Evolutionary conservation across 2,329 filamentous ascomycete species (phyloP).

Genomic region (Xylariaceae sp.): DNA sequence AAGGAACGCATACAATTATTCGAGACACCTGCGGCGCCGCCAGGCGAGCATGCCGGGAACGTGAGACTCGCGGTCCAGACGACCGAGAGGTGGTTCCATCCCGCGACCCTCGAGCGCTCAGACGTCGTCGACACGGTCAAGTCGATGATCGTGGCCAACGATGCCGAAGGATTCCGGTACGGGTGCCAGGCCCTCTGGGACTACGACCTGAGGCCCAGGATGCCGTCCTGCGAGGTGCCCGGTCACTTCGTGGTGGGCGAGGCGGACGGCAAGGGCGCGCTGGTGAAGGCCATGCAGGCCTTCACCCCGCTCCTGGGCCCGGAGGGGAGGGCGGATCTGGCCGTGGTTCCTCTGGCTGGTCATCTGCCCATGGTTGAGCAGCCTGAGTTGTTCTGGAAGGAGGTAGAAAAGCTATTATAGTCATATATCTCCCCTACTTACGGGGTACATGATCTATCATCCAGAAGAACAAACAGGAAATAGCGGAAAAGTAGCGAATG

Average conservation of each 20-base stretch:
- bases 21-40: slow-evolving; percentile 44
- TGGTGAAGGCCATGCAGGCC: slow-evolving; percentile 75
- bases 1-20: slow-evolving; percentile 66
- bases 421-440: too few relatives aligned
- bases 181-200: slow-evolving; percentile 66
- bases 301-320: slow-evolving; percentile 60
- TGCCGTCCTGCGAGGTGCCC: slow-evolving; percentile 50
- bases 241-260: slow-evolving; percentile 68
- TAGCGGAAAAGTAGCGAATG: too few relatives aligned
- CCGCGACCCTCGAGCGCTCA: slow-evolving; percentile 39
- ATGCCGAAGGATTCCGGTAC: slow-evolving; percentile 62
- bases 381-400: slow-evolving; percentile 60
- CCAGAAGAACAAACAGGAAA: too few relatives aligned
- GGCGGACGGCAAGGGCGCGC: slow-evolving; percentile 61
- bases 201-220: slow-evolving; percentile 58
- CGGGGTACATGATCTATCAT: too few relatives aligned
- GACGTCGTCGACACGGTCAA: slow-evolving; percentile 52
- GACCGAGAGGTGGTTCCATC: slow-evolving; percentile 75
- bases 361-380: slow-evolving; percentile 83
- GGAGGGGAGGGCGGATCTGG: slow-evolving; percentile 49
- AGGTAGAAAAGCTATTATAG: slow-evolving; percentile 54
- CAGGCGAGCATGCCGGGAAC: slow-evolving; percentile 51
- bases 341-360: slow-evolving; percentile 63
- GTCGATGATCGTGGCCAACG: slow-evolving; percentile 64
- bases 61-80: slow-evolving; percentile 63